Percentiles rank a stretch among this genome's conserved stretches.
Evolutionary conservation across 495 filamentous ascomycete genomes (phyloP).

Genomic region (Annulohypoxylon stygium): DNA sequence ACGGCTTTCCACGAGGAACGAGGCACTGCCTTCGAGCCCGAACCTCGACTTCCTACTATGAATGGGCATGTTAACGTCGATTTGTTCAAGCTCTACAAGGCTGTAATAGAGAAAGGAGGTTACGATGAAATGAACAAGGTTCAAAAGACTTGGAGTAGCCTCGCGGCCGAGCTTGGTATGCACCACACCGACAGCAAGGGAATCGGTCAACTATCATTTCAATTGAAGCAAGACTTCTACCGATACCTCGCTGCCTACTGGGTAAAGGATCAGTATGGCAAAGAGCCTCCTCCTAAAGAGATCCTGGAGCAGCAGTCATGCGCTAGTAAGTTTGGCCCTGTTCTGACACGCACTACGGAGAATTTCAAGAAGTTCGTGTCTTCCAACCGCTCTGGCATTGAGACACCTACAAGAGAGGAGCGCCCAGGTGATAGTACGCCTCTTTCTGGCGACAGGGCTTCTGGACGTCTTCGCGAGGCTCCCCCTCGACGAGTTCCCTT

Average conservation of each 20-base stretch:
- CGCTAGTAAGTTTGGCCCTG: constrained; percentile 72
- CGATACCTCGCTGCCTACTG: constrained; percentile 86
- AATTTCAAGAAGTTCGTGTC: constrained; percentile 66
- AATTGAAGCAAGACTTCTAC: constrained; percentile 85
- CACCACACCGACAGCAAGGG: constrained; percentile 68
- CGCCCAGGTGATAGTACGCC: constrained; percentile 72
- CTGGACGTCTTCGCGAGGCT: constrained; percentile 79
- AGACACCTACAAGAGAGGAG: constrained; percentile 72
- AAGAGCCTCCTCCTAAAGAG: constrained; percentile 83
- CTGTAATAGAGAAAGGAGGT: constrained; percentile 76
- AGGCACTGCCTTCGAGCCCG: constrained; percentile 77
- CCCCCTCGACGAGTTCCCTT: constrained; percentile 85
- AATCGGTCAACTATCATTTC: constrained; percentile 78
- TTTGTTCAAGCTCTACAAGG: constrained; percentile 76
- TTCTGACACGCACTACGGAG: constrained; percentile 81
- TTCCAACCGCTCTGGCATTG: constrained; percentile 66
- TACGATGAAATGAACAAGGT: constrained; percentile 85
- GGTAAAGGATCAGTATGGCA: constrained; percentile 75
- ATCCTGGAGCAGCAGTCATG: constrained; percentile 74
- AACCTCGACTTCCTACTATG: constrained; percentile 72
- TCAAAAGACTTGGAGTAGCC: constrained; percentile 81
- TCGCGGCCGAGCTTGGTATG: constrained; percentile 74
- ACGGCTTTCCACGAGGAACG: constrained; percentile 75
- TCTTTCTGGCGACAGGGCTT: constrained; percentile 69
- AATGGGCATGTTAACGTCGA: constrained; percentile 75